phyloP scores from a whole-genome alignment of 306 rosid species.

The Cyclanthera cordifolia region DNA sequence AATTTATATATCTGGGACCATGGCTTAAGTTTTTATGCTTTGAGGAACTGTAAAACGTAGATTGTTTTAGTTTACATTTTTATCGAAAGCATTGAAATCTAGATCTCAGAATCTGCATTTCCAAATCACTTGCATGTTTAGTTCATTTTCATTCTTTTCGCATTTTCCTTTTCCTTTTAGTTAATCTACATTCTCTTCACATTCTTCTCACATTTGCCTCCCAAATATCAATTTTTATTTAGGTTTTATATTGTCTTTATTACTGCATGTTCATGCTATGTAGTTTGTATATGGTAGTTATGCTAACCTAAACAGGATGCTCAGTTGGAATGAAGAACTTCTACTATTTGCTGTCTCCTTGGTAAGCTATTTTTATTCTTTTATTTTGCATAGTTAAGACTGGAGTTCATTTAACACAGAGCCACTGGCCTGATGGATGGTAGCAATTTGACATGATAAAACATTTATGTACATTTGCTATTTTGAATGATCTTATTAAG shows the following conservation, averaged over 20 bases:
- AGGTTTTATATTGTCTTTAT: neutral
- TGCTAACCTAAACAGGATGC: constrained; percentile 2
- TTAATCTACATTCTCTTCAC: too few relatives aligned
- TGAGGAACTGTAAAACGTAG: neutral
- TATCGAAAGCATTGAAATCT: neutral
- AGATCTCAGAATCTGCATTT: neutral
- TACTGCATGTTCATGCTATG: neutral
- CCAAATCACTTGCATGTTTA: neutral
- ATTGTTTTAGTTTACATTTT: neutral
- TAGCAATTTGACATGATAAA: neutral
- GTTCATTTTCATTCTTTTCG: neutral
- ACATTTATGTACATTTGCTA: neutral
- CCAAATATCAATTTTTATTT: neutral
- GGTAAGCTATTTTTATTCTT: neutral
- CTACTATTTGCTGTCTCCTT: neutral
- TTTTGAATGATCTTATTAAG: neutral
- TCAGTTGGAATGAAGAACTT: neutral
- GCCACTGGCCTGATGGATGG: neutral
- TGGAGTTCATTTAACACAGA: neutral
- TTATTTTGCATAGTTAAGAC: neutral
- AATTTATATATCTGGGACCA: neutral
- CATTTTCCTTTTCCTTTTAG: too few relatives aligned
- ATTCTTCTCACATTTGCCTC: neutral
- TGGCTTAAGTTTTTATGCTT: neutral
- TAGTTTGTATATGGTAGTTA: neutral